Conservation (phyloP, 345 rosid species). For the Heritiera littoralis region DNA sequence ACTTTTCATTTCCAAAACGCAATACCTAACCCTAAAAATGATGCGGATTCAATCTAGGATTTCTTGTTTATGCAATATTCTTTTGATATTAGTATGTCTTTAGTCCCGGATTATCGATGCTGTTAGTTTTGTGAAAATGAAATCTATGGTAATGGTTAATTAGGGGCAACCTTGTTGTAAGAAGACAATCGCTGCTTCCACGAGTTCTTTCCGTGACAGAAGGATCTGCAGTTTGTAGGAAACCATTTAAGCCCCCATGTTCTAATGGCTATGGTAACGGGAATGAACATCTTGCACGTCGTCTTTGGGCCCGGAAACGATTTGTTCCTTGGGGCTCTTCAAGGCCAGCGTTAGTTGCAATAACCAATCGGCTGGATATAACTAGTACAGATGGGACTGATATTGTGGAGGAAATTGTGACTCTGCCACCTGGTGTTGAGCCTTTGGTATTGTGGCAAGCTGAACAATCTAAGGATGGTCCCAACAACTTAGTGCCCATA, state of each 20-base stretch:
- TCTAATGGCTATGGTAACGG: conserved; percentile 54
- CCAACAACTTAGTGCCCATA: conserved; percentile 40
- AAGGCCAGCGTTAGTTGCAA: conserved; percentile 54
- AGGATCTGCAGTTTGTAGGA: conserved; percentile 90
- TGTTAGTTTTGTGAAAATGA: conserved; percentile 11
- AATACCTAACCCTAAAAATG: background rate
- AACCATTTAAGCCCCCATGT: conserved; percentile 91
- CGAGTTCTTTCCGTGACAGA: conserved; percentile 80
- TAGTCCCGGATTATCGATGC: background rate
- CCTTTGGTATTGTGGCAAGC: conserved; percentile 88
- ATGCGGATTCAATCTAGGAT: background rate
- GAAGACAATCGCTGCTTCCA: conserved; percentile 82
- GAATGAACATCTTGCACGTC: conserved; percentile 67
- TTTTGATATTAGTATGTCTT: conserved; percentile 8
- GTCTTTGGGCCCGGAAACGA: conserved; percentile 83
- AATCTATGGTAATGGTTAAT: conserved; percentile 16
- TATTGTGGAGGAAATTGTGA: conserved; percentile 56
- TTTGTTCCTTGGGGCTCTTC: conserved; percentile 96
- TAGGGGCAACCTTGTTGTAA: conserved; percentile 86
- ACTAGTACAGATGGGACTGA: conserved; percentile 33
- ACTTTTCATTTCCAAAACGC: conserved; percentile 1
- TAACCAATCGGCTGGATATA: conserved; percentile 38
- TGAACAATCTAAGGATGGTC: conserved; percentile 53
- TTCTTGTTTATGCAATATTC: background rate
- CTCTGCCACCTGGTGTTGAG: conserved; percentile 78